Evolutionary conservation across 2,329 filamentous ascomycete genomes (phyloP), one percentile per base, ranked within the genome.

Genomic region (Penicillium verrucosum): DNA sequence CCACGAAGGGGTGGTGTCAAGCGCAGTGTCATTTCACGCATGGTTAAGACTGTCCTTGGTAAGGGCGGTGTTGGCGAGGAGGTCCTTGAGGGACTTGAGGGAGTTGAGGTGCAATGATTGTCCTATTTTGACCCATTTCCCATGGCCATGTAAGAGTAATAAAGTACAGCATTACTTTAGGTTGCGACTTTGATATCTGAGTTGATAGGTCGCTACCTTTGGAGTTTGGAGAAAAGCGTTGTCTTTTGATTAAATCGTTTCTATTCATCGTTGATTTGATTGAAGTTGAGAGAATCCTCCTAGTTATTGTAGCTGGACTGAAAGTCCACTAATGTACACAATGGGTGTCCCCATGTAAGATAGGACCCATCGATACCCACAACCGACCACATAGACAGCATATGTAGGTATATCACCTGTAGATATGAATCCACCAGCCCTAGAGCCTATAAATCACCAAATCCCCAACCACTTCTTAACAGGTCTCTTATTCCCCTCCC

Each of bases 391-490:
- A 52, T 37, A 10, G 18, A 27, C 23, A 37, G 4, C 18, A 23
- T 12, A 25, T 25, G 4, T 49, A 25, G 27, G 6, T 18, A 42
- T 32, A 42, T 25, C 29, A 51, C 16, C 21, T 12, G 7, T n/a
- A 23, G 8, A 46, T 25, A 23, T 11, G 14, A 25, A 7, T 14
- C 11, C 25, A 18, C 18, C 1, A 43, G 10, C 4, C 11, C 18
- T 18, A 4, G 8, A 18, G 36, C 36, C 16, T 12, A 32, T 32
- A 12, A 32, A 55, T 67, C 56, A 92, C 82, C 91, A 95, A 68
- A 96, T 88, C 14, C 91, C 91, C 66, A 94, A 78, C 85, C 89
- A 92, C 79, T 90, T 92, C 83, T 92, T 92, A 55, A 85, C 78
- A 56, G 81, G 80, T 63, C 58, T 75, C 75, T 79, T 84, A 70